Conservation (phyloP, 192 early-diverging fungal genomes). For the Umbelopsis isabellina region DNA sequence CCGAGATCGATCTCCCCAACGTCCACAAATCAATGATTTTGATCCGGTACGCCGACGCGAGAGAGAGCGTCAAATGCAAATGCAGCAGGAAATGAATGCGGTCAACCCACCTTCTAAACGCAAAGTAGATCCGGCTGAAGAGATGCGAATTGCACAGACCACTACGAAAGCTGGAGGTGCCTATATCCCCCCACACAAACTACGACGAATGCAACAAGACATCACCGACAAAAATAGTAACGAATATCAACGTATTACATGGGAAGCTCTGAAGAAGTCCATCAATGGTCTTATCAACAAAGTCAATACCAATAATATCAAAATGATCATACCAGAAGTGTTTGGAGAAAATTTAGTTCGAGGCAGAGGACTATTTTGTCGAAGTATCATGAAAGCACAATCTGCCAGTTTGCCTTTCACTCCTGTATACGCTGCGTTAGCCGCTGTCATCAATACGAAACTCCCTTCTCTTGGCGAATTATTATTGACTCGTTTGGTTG, state of each 20-base stretch:
- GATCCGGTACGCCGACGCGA: constrained; percentile 37
- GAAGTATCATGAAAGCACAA: constrained; percentile 90
- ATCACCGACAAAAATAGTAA: constrained; percentile 70
- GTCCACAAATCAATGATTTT: constrained; percentile 22
- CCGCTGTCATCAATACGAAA: constrained; percentile 92
- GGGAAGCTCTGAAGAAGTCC: constrained; percentile 93
- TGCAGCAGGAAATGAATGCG: constrained; percentile 17
- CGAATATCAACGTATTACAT: constrained; percentile 86
- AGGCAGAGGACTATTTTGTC: constrained; percentile 86
- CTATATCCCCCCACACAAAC: constrained; percentile 84
- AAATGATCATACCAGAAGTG: constrained; percentile 85
- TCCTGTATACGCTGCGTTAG: constrained; percentile 86
- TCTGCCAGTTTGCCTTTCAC: constrained; percentile 86
- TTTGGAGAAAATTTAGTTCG: constrained; percentile 91
- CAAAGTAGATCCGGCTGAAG: constrained; percentile 44
- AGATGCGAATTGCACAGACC: constrained; percentile 43
- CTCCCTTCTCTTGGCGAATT: constrained; percentile 90
- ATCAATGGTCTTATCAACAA: constrained; percentile 97
- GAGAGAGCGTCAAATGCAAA: constrained; percentile 42
- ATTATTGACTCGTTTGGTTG: constrained; percentile 77
- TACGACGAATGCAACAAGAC: constrained; percentile 72
- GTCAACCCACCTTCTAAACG: constrained; percentile 34
- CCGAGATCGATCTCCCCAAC: constrained; percentile 11
- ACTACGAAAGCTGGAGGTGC: constrained; percentile 69
- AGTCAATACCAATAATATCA: constrained; percentile 89